Evolutionary conservation across 1,284 basidiomycete genomes (phyloP).

Genomic region (Nidula niveotomentosa): DNA sequence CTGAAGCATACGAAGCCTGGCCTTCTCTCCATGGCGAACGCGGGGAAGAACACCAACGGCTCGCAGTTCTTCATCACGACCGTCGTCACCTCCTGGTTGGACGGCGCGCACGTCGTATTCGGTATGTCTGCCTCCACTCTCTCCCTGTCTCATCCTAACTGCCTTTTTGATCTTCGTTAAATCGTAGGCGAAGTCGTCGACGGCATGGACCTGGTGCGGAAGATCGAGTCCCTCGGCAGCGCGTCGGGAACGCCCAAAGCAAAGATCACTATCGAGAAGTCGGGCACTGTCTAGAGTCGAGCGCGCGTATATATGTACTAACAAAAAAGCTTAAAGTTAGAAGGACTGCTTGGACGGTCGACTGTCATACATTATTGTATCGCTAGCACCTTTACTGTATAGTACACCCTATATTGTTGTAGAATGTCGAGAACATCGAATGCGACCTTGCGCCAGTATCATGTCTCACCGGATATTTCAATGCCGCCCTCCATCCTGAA

Average conservation of each 20-base stretch:
- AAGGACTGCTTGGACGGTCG: too few species aligned
- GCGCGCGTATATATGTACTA: too few species aligned
- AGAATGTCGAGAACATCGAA: too few species aligned
- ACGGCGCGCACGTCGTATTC: constrained; percentile 78
- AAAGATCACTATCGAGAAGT: constrained; percentile 49
- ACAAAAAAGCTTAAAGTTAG: too few species aligned
- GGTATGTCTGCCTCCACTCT: constrained; percentile 38
- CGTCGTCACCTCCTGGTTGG: constrained; percentile 1
- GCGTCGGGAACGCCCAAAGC: constrained; percentile 44
- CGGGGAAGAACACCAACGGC: constrained; percentile 67
- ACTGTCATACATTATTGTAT: too few species aligned
- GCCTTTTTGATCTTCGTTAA: background rate
- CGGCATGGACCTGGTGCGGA: constrained; percentile 58
- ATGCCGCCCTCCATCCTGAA: too few species aligned
- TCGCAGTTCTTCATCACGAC: constrained; percentile 19
- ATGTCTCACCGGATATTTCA: too few species aligned
- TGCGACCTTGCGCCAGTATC: too few species aligned
- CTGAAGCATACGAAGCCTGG: constrained; percentile 81
- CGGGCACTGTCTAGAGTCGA: constrained; percentile 45
- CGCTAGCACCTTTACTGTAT: too few species aligned
- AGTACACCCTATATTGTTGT: too few species aligned
- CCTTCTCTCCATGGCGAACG: constrained; percentile 89
- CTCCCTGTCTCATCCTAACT: background rate
- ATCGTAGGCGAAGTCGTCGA: constrained; percentile 59
- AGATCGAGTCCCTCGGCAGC: constrained; percentile 62